These are phyloP conservation scores for Mytilinidion resinicola DNA, from an alignment of 495 filamentous ascomycete genomes.

Conservation along the genomic window DNA sequence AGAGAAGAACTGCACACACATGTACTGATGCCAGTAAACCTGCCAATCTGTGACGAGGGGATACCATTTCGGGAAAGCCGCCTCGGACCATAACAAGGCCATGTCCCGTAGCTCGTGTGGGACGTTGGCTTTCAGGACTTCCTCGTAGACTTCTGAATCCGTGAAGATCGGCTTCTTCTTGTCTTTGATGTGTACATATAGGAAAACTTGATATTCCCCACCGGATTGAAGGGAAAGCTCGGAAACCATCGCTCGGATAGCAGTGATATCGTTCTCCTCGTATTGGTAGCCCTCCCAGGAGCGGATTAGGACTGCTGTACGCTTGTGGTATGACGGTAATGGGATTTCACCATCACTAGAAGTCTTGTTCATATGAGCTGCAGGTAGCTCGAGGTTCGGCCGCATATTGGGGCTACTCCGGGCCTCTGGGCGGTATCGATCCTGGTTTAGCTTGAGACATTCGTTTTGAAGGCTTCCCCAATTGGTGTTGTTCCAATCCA, in stretches of 20 bases:
- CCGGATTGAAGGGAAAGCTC: conserved; percentile 68
- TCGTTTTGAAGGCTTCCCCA: conserved; percentile 65
- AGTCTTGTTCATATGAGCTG: background rate
- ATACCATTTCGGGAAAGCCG: conserved; percentile 52
- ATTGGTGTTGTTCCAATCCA: conserved; percentile 44
- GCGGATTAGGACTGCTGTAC: conserved; percentile 67
- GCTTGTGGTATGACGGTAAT: conserved; percentile 31
- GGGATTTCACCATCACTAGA: background rate
- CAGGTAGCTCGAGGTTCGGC: conserved; percentile 10
- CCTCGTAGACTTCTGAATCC: conserved; percentile 46
- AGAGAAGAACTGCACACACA: conserved; percentile 59
- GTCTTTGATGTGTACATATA: conserved; percentile 70
- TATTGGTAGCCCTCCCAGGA: conserved; percentile 62
- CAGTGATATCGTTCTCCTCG: conserved; percentile 62
- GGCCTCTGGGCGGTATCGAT: conserved; percentile 45
- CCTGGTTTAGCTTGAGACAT: conserved; percentile 57
- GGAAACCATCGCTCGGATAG: conserved; percentile 65
- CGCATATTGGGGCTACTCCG: conserved; percentile 7
- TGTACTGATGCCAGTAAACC: conserved; percentile 47
- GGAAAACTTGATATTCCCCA: conserved; percentile 68
- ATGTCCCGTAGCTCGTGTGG: conserved; percentile 62
- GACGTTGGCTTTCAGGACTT: conserved; percentile 47
- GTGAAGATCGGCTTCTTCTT: conserved; percentile 49
- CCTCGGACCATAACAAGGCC: conserved; percentile 61
- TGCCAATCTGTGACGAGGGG: conserved; percentile 42